A percentile compares a stretch with the other conserved stretches of the same genome.
Evolutionary conservation across 768 basidiomycete species (phyloP).

Genomic region (Mycena metata): DNA sequence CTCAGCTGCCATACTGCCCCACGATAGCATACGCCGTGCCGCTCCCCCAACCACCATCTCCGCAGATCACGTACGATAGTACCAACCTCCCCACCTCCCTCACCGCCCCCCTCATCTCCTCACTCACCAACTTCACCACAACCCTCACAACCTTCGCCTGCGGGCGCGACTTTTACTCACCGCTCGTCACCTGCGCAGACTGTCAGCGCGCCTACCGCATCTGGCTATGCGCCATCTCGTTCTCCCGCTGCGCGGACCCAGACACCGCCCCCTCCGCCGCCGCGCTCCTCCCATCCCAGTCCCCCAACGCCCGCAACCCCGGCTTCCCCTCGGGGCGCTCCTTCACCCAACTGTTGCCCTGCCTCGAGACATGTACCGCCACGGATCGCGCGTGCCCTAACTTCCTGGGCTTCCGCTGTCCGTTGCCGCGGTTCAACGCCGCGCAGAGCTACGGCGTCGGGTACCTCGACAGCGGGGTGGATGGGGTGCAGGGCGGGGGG

Average conservation of each 20-base stretch:
- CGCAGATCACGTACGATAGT: conserved; percentile 60
- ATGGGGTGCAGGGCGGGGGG: conserved; percentile 63
- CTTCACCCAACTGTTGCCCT: conserved; percentile 80
- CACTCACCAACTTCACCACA: conserved; percentile 81
- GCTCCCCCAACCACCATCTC: conserved; percentile 63
- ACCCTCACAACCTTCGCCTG: conserved; percentile 82
- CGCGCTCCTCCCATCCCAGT: conserved; percentile 43
- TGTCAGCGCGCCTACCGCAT: conserved; percentile 79
- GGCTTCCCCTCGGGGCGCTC: conserved; percentile 58
- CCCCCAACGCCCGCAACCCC: conserved; percentile 55
- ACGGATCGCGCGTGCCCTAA: conserved; percentile 84
- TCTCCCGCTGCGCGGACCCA: conserved; percentile 74
- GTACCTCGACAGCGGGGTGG: conserved; percentile 69
- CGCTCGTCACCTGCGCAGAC: conserved; percentile 80
- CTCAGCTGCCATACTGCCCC: conserved; percentile 83
- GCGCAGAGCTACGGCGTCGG: conserved; percentile 81
- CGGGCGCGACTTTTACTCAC: conserved; percentile 85
- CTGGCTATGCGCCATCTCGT: conserved; percentile 82
- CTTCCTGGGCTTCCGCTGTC: conserved; percentile 80
- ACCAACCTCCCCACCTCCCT: conserved; percentile 64
- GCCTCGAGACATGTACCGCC: conserved; percentile 81
- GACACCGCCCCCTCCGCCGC: conserved; percentile 50
- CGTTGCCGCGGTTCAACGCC: conserved; percentile 71
- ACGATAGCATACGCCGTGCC: conserved; percentile 77
- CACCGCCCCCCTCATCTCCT: conserved; percentile 65